A percentile compares a stretch with the other conserved stretches of the same genome.
Evolutionary conservation across 2,329 filamentous ascomycete genomes (phyloP).

Genomic region (Neospermospora avenae): DNA sequence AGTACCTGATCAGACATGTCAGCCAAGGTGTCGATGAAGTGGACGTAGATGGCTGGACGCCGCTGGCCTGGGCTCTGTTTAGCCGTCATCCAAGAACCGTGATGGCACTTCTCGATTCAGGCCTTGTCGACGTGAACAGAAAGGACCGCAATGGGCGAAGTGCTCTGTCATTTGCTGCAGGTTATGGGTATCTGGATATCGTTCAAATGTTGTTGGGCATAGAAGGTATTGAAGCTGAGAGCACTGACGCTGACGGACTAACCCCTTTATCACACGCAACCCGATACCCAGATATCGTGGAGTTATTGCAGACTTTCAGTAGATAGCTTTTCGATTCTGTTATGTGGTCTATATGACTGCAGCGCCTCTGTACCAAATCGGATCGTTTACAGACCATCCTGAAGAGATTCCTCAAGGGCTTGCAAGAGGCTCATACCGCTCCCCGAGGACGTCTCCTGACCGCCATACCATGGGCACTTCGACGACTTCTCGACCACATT

Average conservation of each 20-base stretch:
- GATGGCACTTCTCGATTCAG: conserved; percentile 33
- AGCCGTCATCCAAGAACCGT: conserved; percentile 29
- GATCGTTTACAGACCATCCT: background rate
- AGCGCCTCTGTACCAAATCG: background rate
- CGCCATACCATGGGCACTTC: background rate
- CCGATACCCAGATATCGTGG: conserved; percentile 4
- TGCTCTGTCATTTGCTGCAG: conserved; percentile 37
- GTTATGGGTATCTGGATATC: conserved; percentile 34
- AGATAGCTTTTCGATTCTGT: no score
- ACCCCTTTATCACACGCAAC: conserved; percentile 8
- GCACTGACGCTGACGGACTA: no score
- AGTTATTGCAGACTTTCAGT: background rate
- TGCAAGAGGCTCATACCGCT: background rate
- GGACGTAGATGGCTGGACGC: conserved; percentile 38
- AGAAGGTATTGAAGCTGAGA: conserved; percentile 10
- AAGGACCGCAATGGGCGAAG: conserved; percentile 33
- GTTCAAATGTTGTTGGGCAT: conserved; percentile 18
- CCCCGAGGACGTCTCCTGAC: background rate
- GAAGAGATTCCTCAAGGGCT: background rate
- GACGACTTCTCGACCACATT: background rate
- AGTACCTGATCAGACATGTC: conserved; percentile 31
- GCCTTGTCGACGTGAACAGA: conserved; percentile 34
- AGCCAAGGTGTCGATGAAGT: conserved; percentile 33
- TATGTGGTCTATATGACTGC: no score
- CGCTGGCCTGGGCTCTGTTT: conserved; percentile 37